Base-by-base conservation (phyloP, 2,329 filamentous ascomycete species). In the Didymellaceae sp. region DNA sequence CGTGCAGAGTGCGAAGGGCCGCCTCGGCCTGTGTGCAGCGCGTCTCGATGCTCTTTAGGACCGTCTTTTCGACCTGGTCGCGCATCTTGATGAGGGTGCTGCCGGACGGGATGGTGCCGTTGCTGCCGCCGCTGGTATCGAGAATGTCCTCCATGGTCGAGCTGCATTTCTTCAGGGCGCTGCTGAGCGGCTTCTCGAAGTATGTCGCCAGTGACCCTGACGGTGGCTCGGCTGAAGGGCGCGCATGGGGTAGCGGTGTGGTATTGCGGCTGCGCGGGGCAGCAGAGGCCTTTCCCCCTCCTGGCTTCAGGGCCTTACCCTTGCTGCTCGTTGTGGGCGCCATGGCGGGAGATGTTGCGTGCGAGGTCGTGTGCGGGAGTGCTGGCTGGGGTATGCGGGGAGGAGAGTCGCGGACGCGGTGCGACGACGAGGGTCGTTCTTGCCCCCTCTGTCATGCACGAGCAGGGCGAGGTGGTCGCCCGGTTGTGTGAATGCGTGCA, bases 91-190 rank as follows among this genome's bases (percentile, higher is more conserved):
- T 82, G 46, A 92, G 78, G 48, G 84, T 80, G 34, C 82, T 78
- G 35, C 88, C 82, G 59, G 89, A 81, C 48, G 84, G 78, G 50
- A 75, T 72, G 34, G 71, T 72, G 24, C 68, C 77, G 47, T 80
- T 78, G 72, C 79, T 82, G 40, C 80, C 80, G 61, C 78, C 80
- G n/a, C n/a, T n/a, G 37, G 81, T 78, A 55, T 90, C 87, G 46
- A 90, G 82, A 31, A 91, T 78, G 54, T 89, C 86, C 57, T 91
- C 88, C 66, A 88, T 83, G 13, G 80, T 81, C 53, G 86, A 77
- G 54, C 83, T 83, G 51, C 81, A 68, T 22, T 80, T 66, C 83
- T 83, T 57, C 77, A 77, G 58, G 81, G 82, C 61, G 82, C 82
- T 62, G 77, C 80, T 64, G 37, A 77, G 73, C 13, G 74, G 59